Conservation (phyloP, 2,329 filamentous ascomycete species). For the Fusarium nematophilum region DNA sequence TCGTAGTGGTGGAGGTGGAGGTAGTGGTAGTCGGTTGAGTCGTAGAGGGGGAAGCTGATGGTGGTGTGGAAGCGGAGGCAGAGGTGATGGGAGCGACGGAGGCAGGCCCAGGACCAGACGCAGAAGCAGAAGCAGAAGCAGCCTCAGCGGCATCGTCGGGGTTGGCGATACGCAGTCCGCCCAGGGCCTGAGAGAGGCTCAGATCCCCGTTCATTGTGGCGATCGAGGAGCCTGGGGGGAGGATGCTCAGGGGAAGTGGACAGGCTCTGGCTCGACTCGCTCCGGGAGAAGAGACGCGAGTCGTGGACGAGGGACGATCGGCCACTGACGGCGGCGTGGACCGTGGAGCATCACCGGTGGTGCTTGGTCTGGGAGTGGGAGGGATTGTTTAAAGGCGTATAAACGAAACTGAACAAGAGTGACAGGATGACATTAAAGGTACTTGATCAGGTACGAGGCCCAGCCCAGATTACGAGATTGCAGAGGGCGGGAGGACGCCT, state of each 20-base stretch:
- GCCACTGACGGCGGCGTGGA: slow-evolving; percentile 41
- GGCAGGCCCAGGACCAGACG: slow-evolving; percentile 28
- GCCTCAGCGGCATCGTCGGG: slow-evolving; percentile 77
- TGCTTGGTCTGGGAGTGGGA: slow-evolving; percentile 26
- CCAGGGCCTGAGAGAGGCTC: slow-evolving; percentile 90
- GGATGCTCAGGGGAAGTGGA: slow-evolving; percentile 41
- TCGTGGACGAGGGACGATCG: slow-evolving; percentile 41
- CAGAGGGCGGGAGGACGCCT: slow-evolving; percentile 30
- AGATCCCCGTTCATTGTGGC: slow-evolving; percentile 87
- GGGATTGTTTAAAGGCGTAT: slow-evolving; percentile 31
- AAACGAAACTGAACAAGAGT: slow-evolving; percentile 18
- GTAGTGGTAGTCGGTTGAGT: slow-evolving; percentile 32
- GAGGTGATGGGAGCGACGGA: slow-evolving; percentile 26
- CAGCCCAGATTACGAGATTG: slow-evolving; percentile 34
- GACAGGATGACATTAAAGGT: neutral
- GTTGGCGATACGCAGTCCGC: slow-evolving; percentile 96
- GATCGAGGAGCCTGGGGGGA: slow-evolving; percentile 37
- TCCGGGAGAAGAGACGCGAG: slow-evolving; percentile 33
- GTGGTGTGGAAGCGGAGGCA: slow-evolving; percentile 27
- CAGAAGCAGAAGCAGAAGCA: slow-evolving; percentile 41
- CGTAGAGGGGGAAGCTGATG: slow-evolving; percentile 24
- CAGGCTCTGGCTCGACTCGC: slow-evolving; percentile 36
- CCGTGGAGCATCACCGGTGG: slow-evolving; percentile 43
- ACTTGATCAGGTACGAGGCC: slow-evolving; percentile 28
- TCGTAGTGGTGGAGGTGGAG: slow-evolving; percentile 31